Evolutionary conservation across 768 basidiomycete species (phyloP), one percentile per base, ranked within the genome.

Genomic region (Glaciozyma martinii): DNA sequence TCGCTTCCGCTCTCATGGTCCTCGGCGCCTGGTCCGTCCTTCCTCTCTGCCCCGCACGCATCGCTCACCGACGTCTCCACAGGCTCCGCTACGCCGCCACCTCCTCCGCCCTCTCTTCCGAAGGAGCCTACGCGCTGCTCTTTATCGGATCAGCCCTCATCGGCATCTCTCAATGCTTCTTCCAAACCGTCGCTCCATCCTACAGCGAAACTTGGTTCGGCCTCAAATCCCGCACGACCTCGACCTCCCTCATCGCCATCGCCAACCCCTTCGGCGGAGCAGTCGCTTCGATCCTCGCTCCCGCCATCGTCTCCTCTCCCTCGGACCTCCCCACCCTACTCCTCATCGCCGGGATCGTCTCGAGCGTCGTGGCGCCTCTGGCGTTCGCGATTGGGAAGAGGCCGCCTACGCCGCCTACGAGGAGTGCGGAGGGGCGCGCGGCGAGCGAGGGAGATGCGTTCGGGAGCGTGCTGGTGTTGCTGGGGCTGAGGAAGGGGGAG

Each of bases 191-290:
- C 18, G n/a, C 37, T 2, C 43, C 59, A 23, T 21, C 33, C 12
- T 60, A 32, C 32, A 54, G 53, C 18, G 53, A 54, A 19, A 30
- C 19, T 16, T 54, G 53, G 53, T 54, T 54, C 21, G 32, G 32
- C 15, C n/a, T n/a, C 6, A 8, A 12, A 18, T 47, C 30, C 27
- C 59, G 59, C 44, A 47, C 57, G 9, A 58, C 46, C 21, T 58
- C 57, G n/a, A 58, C 57, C 6, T 19, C n/a, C 15, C 5, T 58
- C 57, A 58, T 40, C 37, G 59, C 59, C 19, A 37, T 60, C 27
- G 27, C 59, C 5, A 60, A 60, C 50, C 59, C 59, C 19, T 60
- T 60, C 47, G 59, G 59, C n/a, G 59, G 44, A 5, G 59, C 59
- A 5, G n/a, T 60, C 59, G 23, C 13, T 2, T 25, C 21, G 1